Evolutionary conservation across 1,284 basidiomycete genomes (phyloP).

Genomic region (Grifola frondosa): DNA sequence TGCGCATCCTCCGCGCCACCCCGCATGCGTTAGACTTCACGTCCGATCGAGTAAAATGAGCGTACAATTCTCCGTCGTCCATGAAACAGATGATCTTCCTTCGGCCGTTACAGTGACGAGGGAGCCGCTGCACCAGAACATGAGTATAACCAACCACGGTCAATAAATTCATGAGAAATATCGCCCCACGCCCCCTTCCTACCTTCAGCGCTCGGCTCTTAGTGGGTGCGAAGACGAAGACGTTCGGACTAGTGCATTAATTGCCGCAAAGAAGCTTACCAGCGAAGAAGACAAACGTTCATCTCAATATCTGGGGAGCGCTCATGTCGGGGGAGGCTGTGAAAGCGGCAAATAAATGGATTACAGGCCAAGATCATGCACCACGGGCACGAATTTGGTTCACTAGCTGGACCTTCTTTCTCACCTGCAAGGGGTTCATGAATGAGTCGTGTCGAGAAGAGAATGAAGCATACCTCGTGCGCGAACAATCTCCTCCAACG

Average conservation of each 20-base stretch:
- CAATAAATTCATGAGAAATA: no score
- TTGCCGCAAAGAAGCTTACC: no score
- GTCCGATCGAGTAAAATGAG: conserved; percentile 15
- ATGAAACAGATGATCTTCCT: no score
- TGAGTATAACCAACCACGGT: no score
- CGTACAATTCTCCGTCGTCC: conserved; percentile 16
- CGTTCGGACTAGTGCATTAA: no score
- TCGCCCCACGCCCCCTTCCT: no score
- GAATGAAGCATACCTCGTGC: conserved; percentile 52
- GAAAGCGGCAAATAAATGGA: conserved; percentile 11
- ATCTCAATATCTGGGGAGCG: no score
- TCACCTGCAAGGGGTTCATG: conserved; percentile 47
- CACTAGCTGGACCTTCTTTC: conserved; percentile 53
- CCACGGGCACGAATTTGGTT: conserved; percentile 50
- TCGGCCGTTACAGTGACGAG: no score
- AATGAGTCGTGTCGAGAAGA: conserved; percentile 16
- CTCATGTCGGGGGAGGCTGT: conserved; percentile 10
- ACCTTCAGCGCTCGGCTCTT: no score
- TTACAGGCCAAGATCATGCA: conserved; percentile 29
- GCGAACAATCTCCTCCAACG: conserved; percentile 70
- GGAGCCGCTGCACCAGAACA: no score
- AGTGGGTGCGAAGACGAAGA: no score
- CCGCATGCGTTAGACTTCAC: conserved; percentile 19
- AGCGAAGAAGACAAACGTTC: no score
- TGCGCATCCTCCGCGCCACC: conserved; percentile 10